Evolutionary conservation across 2,329 filamentous ascomycete species (phyloP).

Genomic region (Calonectria honghensis): DNA sequence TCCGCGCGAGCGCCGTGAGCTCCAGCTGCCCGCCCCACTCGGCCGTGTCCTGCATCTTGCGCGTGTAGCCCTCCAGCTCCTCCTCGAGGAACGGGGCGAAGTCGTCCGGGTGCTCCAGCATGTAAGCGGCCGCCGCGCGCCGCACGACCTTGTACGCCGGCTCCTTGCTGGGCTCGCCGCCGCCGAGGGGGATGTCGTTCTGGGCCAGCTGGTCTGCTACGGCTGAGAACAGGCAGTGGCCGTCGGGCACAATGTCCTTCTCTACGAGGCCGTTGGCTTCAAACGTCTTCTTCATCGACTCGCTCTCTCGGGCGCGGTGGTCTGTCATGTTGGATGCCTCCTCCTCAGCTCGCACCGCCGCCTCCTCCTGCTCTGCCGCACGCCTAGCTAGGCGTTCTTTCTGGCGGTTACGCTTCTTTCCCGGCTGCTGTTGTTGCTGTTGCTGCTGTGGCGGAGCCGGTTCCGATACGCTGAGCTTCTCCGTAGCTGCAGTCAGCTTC

Average conservation of each 20-base stretch:
- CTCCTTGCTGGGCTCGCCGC: constrained; percentile 44
- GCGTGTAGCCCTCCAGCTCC: constrained; percentile 81
- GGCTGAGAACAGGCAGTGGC: constrained; percentile 95
- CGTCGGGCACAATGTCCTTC: constrained; percentile 89
- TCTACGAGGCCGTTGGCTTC: constrained; percentile 79
- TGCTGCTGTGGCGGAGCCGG: constrained; percentile 2
- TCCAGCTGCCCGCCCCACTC: constrained; percentile 98
- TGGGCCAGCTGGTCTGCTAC: constrained; percentile 87
- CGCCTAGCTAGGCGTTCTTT: constrained; percentile 93
- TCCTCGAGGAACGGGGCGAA: constrained; percentile 93
- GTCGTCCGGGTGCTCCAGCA: constrained; percentile 82
- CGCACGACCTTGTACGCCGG: constrained; percentile 80
- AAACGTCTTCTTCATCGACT: constrained; percentile 82
- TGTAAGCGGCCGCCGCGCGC: constrained; percentile 84
- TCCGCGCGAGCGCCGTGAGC: constrained; percentile 86
- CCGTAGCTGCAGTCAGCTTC: constrained; percentile 45
- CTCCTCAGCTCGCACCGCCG: constrained; percentile 78
- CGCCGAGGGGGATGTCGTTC: constrained; percentile 66
- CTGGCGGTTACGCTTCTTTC: constrained; percentile 90
- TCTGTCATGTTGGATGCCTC: constrained; percentile 87
- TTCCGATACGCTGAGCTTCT: constrained; percentile 50
- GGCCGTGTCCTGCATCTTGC: constrained; percentile 87
- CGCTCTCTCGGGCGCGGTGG: constrained; percentile 80
- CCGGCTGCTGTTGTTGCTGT: constrained; percentile 51
- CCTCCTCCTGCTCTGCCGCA: constrained; percentile 87